Evolutionary conservation across 345 rosid species (phyloP), one percentile per base, ranked within the genome.

Genomic region (Pseudoturritis turrita): DNA sequence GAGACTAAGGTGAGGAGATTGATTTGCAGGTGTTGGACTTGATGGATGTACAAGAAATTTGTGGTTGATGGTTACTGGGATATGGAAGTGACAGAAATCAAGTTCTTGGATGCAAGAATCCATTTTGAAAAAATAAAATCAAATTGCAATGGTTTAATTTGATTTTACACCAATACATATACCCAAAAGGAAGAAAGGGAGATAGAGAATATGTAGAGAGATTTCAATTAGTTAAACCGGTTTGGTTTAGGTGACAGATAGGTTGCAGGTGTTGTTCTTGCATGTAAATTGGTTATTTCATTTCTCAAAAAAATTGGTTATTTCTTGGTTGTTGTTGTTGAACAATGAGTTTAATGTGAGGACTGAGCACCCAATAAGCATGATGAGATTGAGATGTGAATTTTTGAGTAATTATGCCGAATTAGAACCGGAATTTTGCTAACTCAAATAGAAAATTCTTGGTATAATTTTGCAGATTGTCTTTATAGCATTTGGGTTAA

Each of bases 71-170:
- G 74, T 82, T 8, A 88, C 44, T 13, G 89, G 89, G 43, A 94
- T 78, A 56, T 77, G 60, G 15, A 86, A 73, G 50, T 76, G 58
- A 39, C 80, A 69, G 68, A 86, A 86, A 62, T 82, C 80, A 64
- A 94, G 84, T 75, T 89, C 95, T 78, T 83, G 83, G 29, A 90
- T 83, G 50, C 71, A 81, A 54, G 91, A 72, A 82, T 82, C 92
- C 94, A 88, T 89, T 46, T 45, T 58, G 41, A 47, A 55, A 56
- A 13, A 59, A 46, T 14, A n/a, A n/a, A n/a, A n/a, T 1, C 7
- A 18, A 66, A 28, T n/a, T 51, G 31, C 13, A 5, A 72, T 23
- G 39, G 23, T 71, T 71, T 33, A 33, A 33, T 33, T 29, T 28
- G 62, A 53, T 23, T 72, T 62, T 31, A 22, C 55, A 21, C 52